phyloP scores from a whole-genome alignment of 352 stramenopile genomes.

The Globisporangium cederbergense region DNA sequence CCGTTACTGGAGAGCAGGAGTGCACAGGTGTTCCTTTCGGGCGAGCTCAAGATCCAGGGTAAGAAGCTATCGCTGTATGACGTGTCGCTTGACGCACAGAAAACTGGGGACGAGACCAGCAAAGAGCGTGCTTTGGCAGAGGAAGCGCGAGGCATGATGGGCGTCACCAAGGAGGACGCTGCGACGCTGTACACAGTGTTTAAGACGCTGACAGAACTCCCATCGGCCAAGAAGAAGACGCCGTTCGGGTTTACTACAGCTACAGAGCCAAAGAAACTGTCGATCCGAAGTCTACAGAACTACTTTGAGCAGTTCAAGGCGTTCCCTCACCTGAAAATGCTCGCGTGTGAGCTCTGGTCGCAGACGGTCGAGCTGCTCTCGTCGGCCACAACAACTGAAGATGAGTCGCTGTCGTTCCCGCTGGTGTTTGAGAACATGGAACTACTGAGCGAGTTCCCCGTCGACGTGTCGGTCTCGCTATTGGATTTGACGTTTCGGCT shows the following conservation, averaged over 20 bases:
- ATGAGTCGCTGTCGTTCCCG: slow-evolving; percentile 18
- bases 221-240: slow-evolving; percentile 47
- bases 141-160: slow-evolving; percentile 46
- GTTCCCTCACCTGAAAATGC: slow-evolving; percentile 37
- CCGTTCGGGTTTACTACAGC: slow-evolving; percentile 34
- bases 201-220: slow-evolving; percentile 45
- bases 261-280: slow-evolving; percentile 29
- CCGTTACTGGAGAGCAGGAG: slow-evolving; percentile 49
- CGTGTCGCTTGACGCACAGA: slow-evolving; percentile 23
- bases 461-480: slow-evolving; percentile 67
- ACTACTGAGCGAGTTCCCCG: slow-evolving; percentile 62
- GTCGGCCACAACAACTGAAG: neutral
- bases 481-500: slow-evolving; percentile 61
- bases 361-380: slow-evolving; percentile 46
- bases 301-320: slow-evolving; percentile 64
- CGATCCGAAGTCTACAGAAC: slow-evolving; percentile 58
- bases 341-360: slow-evolving; percentile 53
- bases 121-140: slow-evolving; percentile 36
- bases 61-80: slow-evolving; percentile 60
- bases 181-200: slow-evolving; percentile 44
- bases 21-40: slow-evolving; percentile 54
- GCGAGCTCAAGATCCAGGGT: slow-evolving; percentile 62
- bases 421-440: slow-evolving; percentile 44
- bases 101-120: slow-evolving; percentile 6
- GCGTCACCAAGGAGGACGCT: slow-evolving; percentile 43